These are phyloP conservation scores for Teratosphaeria gauchensis DNA, from an alignment of 2,329 filamentous ascomycete species.

Conservation along the genomic window DNA sequence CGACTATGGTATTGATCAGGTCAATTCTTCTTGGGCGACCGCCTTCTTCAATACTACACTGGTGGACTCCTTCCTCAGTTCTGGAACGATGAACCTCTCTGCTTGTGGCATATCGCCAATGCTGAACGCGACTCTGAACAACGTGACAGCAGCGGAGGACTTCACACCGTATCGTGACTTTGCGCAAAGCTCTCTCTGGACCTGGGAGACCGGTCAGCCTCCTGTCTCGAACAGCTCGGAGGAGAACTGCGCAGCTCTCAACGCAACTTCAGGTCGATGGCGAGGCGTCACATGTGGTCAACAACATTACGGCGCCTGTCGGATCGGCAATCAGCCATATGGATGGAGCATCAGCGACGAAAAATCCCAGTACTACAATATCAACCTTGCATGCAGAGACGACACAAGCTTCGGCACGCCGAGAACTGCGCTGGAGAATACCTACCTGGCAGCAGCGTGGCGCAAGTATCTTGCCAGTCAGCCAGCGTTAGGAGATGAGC, in stretches of 20 bases:
- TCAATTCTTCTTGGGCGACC: slow-evolving; percentile 48
- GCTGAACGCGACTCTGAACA: slow-evolving; percentile 47
- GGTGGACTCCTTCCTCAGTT: slow-evolving; percentile 12
- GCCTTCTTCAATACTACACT: slow-evolving; percentile 10
- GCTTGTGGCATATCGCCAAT: slow-evolving; percentile 52
- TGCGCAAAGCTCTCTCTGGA: slow-evolving; percentile 46
- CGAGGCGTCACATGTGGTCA: slow-evolving; percentile 46
- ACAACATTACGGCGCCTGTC: slow-evolving; percentile 47
- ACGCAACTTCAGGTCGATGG: slow-evolving; percentile 47
- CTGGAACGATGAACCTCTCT: slow-evolving; percentile 33
- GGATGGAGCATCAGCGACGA: slow-evolving; percentile 44
- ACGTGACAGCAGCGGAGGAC: slow-evolving; percentile 41
- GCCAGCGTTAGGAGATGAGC: slow-evolving; percentile 15
- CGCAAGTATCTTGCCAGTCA: slow-evolving; percentile 7
- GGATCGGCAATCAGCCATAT: slow-evolving; percentile 44
- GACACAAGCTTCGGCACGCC: slow-evolving; percentile 47
- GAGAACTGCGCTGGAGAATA: slow-evolving; percentile 54
- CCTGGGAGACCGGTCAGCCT: slow-evolving; percentile 51
- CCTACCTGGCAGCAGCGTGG: slow-evolving; percentile 39
- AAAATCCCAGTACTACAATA: slow-evolving; percentile 30
- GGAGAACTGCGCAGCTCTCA: slow-evolving; percentile 45
- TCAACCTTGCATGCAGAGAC: slow-evolving; percentile 37
- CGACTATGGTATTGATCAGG: slow-evolving; percentile 31
- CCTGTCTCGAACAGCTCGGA: slow-evolving; percentile 18
- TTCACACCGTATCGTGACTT: slow-evolving; percentile 42